phyloP scores from a whole-genome alignment of 192 early-diverging fungal species.

The Bifiguratus adelaidae region DNA sequence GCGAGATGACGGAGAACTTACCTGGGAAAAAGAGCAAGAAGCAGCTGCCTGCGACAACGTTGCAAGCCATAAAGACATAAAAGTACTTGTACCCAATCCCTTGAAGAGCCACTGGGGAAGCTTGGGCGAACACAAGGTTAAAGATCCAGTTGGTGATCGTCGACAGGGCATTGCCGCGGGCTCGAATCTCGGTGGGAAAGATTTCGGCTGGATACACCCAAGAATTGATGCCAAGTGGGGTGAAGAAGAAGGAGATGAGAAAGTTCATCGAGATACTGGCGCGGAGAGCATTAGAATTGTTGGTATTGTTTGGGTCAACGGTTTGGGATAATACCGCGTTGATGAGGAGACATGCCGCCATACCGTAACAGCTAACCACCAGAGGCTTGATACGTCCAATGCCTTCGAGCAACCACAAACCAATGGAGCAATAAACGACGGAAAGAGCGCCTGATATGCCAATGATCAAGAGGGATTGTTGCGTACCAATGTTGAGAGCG shows the following conservation, averaged over 20 bases:
- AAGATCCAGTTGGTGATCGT: slow-evolving; percentile 73
- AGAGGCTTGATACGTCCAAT: slow-evolving; percentile 1
- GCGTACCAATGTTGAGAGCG: background rate
- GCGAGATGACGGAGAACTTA: too few relatives aligned
- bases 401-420: slow-evolving; percentile 1
- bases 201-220: slow-evolving; percentile 75
- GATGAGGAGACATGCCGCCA: slow-evolving; percentile 1
- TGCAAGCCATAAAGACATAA: slow-evolving; percentile 40
- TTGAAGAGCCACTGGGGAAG: slow-evolving; percentile 48
- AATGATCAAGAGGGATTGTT: slow-evolving; percentile 3
- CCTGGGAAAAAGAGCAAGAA: slow-evolving; percentile 40
- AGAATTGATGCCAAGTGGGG: slow-evolving; percentile 64
- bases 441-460: slow-evolving; percentile 1
- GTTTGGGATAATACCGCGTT: slow-evolving; percentile 2
- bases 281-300: slow-evolving; percentile 1
- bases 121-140: slow-evolving; percentile 50
- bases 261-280: slow-evolving; percentile 45
- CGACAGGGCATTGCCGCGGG: slow-evolving; percentile 56
- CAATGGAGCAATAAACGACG: slow-evolving; percentile 1
- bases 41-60: slow-evolving; percentile 25
- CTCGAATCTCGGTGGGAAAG: slow-evolving; percentile 60
- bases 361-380: slow-evolving; percentile 2
- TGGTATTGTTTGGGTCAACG: background rate
- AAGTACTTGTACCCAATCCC: slow-evolving; percentile 36
- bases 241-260: slow-evolving; percentile 58